Base-by-base conservation (phyloP, 2,329 filamentous ascomycete genomes). In the Ophiocordyceps sinensis region DNA sequence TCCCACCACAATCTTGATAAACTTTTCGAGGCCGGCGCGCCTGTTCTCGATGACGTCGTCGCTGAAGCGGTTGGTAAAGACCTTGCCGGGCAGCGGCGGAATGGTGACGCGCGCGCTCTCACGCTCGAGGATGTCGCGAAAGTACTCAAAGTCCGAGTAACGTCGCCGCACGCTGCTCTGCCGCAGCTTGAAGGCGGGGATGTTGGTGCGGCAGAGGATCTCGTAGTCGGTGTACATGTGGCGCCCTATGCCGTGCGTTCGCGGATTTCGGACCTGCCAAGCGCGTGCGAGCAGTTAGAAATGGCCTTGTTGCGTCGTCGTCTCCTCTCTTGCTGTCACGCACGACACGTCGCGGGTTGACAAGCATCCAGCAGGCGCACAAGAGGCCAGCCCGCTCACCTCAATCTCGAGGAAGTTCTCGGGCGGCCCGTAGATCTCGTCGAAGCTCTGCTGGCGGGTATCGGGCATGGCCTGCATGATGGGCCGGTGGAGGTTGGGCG, bases 351-450 rank as follows among this genome's bases (percentile, higher is more conserved):
- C n/a, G n/a, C n/a, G n/a, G n/a, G n/a, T n/a, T n/a, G n/a, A n/a
- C n/a, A n/a, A n/a, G n/a, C n/a, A n/a, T n/a, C n/a, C n/a, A n/a
- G n/a, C n/a, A n/a, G n/a, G n/a, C n/a, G n/a, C n/a, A 23, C 23
- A 26, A 26, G 5, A 7, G 32, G 6, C 9, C 17, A n/a, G 15
- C 32, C 9, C 10, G 17, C 32, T 35, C 43, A 91, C 88, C 73
- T 98, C 91, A 49, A 98, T 94, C 70, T 98, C 91, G 41, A 98
- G 76, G 60, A 96, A 95, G 70, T 98, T 98, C 72, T 98, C 91
- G 6, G 91, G 91, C 38, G 89, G 86, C 13, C 88, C 91, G 64
- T 98, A 98, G 61, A 96, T 94, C 73, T 98, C 91, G 66, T 98
- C 91, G 59, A 95, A 96, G 58, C 83, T 91, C 70, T 98, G 91